Evolutionary conservation across 2,329 filamentous ascomycete genomes (phyloP).

Genomic region (Simplicillium aogashimaense): DNA sequence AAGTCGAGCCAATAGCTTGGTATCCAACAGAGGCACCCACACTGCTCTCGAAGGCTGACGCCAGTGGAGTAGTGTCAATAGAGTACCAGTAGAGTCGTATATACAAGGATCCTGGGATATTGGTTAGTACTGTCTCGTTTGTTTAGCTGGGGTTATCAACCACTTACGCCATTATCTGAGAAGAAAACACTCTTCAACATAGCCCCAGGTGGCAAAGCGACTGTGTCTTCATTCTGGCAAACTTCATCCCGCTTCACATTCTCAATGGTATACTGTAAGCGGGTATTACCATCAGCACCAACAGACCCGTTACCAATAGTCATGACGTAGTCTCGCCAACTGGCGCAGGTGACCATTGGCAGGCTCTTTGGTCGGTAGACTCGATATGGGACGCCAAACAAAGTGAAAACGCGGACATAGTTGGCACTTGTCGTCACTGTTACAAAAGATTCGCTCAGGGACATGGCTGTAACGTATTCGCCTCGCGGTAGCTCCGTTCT

Average conservation of each 20-base stretch:
- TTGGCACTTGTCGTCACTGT: slow-evolving; percentile 79
- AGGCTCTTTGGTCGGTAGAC: slow-evolving; percentile 87
- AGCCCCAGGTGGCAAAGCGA: slow-evolving; percentile 68
- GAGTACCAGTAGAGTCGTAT: slow-evolving; percentile 84
- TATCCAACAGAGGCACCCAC: slow-evolving; percentile 91
- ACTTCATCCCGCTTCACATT: slow-evolving; percentile 89
- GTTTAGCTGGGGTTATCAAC: neutral
- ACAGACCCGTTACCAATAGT: slow-evolving; percentile 90
- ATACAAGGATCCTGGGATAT: slow-evolving; percentile 75
- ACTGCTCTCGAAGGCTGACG: slow-evolving; percentile 72
- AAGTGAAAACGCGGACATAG: slow-evolving; percentile 86
- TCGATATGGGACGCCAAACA: slow-evolving; percentile 82
- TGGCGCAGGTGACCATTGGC: slow-evolving; percentile 85
- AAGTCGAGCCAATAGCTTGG: slow-evolving; percentile 70
- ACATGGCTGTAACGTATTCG: slow-evolving; percentile 82
- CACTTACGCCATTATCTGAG: slow-evolving; percentile 72
- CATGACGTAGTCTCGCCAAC: slow-evolving; percentile 93
- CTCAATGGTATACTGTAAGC: slow-evolving; percentile 83
- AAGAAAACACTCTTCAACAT: slow-evolving; percentile 81
- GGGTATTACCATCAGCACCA: slow-evolving; percentile 65
- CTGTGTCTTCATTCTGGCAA: slow-evolving; percentile 88
- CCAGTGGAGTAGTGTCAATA: slow-evolving; percentile 87
- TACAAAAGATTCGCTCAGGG: slow-evolving; percentile 82
- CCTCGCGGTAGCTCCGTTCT: slow-evolving; percentile 75
- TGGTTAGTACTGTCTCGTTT: neutral